These are phyloP conservation scores for Rhizopogon vesiculosus DNA, from an alignment of 768 basidiomycete genomes.

Conservation along the genomic window DNA sequence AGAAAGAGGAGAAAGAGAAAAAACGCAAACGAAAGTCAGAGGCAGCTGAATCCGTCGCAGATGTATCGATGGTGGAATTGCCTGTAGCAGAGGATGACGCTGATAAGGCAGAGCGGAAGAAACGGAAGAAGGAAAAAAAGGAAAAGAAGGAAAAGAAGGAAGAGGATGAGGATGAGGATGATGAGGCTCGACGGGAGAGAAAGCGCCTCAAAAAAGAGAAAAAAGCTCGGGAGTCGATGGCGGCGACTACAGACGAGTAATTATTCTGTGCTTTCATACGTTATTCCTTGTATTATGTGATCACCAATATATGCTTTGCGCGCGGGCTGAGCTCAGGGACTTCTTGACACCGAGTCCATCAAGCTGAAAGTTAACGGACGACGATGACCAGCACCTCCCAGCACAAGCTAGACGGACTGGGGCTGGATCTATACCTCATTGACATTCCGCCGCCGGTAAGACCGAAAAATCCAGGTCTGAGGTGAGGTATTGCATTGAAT, in stretches of 20 bases:
- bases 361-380: too few species aligned
- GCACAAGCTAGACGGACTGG: too few species aligned
- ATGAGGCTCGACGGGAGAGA: constrained; percentile 55
- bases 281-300: neutral
- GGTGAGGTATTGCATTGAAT: too few species aligned
- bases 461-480: too few species aligned
- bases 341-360: too few species aligned
- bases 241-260: constrained; percentile 14
- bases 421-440: too few species aligned
- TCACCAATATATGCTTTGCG: neutral
- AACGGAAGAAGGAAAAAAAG: constrained; percentile 62
- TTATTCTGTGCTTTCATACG: constrained; percentile 4
- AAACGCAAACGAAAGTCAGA: constrained; percentile 84
- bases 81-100: constrained; percentile 36
- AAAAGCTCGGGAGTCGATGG: constrained; percentile 46
- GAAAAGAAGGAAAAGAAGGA: constrained; percentile 38
- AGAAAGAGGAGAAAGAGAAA: constrained; percentile 65
- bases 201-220: constrained; percentile 69
- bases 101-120: constrained; percentile 54
- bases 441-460: too few species aligned
- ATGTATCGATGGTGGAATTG: constrained; percentile 36
- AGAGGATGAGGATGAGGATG: constrained; percentile 38
- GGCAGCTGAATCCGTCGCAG: constrained; percentile 35
- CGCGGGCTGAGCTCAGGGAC: neutral
- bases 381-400: too few species aligned